These are phyloP conservation scores for Zygosaccharomyces lentus DNA, from an alignment of 805 yeast species.

Conservation along the genomic window DNA sequence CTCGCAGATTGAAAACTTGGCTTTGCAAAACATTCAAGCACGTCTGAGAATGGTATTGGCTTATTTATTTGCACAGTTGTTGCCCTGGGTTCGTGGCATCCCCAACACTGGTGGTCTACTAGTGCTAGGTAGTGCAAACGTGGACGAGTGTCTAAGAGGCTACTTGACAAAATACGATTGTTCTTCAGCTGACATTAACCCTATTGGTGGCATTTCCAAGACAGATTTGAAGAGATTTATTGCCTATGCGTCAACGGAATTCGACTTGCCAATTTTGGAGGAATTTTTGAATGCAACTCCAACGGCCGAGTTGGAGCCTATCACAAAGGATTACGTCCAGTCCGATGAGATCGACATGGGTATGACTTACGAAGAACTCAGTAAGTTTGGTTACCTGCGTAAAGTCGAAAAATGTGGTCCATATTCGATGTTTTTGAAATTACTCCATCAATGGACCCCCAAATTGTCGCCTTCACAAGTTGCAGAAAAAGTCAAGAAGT, in stretches of 20 bases:
- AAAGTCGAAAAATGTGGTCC: constrained; percentile 96
- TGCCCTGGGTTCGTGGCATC: constrained; percentile 89
- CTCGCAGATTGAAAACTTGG: constrained; percentile 82
- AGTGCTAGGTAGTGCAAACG: constrained; percentile 94
- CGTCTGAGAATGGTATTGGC: constrained; percentile 91
- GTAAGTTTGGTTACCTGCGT: constrained; percentile 84
- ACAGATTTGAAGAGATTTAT: constrained; percentile 87
- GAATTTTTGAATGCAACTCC: constrained; percentile 90
- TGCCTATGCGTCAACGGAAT: constrained; percentile 64
- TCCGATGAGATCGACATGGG: constrained; percentile 99
- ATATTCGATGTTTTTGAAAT: constrained; percentile 84
- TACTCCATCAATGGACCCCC: constrained; percentile 91
- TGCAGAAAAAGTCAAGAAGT: constrained; percentile 87
- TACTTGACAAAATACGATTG: constrained; percentile 96
- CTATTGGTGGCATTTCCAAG: constrained; percentile 98
- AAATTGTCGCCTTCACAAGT: constrained; percentile 75
- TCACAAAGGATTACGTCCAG: constrained; percentile 86
- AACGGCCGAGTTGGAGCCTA: constrained; percentile 97
- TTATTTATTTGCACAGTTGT: constrained; percentile 85
- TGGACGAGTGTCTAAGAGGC: constrained; percentile 94
- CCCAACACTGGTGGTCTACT: constrained; percentile 62
- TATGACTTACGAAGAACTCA: constrained; percentile 90
- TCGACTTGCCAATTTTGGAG: constrained; percentile 69
- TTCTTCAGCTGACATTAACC: constrained; percentile 95
- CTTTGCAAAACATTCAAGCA: constrained; percentile 95